Evolutionary conservation across 352 stramenopile genomes (phyloP).

Genomic region (Pythium aphanidermatum): DNA sequence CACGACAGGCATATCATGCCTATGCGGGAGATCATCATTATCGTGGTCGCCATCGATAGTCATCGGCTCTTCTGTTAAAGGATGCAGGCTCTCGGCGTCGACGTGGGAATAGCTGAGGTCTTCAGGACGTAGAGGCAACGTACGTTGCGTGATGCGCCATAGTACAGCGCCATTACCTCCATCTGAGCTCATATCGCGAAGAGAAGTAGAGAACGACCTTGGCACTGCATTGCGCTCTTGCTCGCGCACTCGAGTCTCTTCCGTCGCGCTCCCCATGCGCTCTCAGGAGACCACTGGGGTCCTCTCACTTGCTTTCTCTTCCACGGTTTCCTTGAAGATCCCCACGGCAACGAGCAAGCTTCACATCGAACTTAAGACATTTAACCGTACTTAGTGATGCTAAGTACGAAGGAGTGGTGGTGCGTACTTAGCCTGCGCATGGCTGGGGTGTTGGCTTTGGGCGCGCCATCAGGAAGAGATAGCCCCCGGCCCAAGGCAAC

Average conservation of each 20-base stretch:
- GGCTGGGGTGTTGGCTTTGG: no score
- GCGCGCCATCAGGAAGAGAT: no score
- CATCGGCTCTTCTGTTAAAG: slow-evolving; percentile 14
- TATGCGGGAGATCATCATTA: no score
- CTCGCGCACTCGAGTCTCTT: neutral
- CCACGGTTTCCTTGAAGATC: slow-evolving; percentile 10
- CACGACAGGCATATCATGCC: no score
- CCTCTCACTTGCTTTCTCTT: slow-evolving; percentile 5
- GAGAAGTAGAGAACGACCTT: neutral
- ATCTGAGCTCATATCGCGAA: neutral
- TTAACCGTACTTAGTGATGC: neutral
- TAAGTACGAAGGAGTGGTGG: neutral
- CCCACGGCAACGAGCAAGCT: neutral
- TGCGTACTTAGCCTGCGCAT: no score
- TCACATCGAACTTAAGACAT: slow-evolving; percentile 1
- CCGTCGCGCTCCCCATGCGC: slow-evolving; percentile 11
- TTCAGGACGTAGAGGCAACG: slow-evolving; percentile 19
- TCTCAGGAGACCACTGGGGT: neutral
- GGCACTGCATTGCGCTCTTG: neutral
- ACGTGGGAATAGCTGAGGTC: slow-evolving; percentile 21
- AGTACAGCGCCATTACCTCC: no score
- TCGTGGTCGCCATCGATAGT: neutral
- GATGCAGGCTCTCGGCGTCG: slow-evolving; percentile 33
- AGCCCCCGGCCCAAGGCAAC: no score
- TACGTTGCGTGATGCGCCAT: slow-evolving; percentile 42